Evolutionary conservation across 768 basidiomycete genomes (phyloP), one percentile per base, ranked within the genome.

Genomic region (Boletus reticulatus): DNA sequence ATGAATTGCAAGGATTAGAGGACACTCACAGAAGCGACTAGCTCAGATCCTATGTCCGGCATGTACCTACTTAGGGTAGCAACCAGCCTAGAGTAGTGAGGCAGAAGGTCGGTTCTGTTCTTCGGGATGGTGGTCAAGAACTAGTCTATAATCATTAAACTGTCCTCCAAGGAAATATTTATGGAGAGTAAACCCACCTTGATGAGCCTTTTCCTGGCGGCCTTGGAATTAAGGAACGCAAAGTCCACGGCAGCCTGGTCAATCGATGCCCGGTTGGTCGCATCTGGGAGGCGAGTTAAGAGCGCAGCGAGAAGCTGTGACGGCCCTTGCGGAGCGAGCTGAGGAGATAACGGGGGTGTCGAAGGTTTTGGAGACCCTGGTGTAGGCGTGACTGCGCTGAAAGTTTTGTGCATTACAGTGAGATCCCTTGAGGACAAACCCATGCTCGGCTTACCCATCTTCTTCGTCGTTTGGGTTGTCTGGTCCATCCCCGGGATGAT

Each of bases 201-300:
- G 61, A 92, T 79, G 39, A 98, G 80, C 53, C 97, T 76, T 70
- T 96, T 98, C 63, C 97, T 79, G 13, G 95, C 92, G 20, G 96
- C 94, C 70, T 98, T 98, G 42, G 94, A 95, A 67, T 98, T 99
- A 54, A 99, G 77, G 66, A 95, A 93, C 0, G 94, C 92, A 70
- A 99, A 99, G 59, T 99, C 96, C 38, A 98, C 84, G 0, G 94
- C 94, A 29, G 89, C 88, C 72, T 96, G 92, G 68, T 99, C 97
- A 54, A 98, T 90, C 56, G 93, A 71, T 3, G 83, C 80, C 16
- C 92, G 84, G 65, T 94, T 98, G 13, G 91, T 95, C n/a, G 92
- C 90, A 69, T 99, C 96, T 0, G 96, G 91, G 12, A 99, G 79
- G 29, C 94, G 89, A 34, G 89, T 86, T 38, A 99, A 85, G 19